Evolutionary conservation across 139 green algal species (phyloP), one percentile per base, ranked within the genome.

Genomic region (Desmodesmus armatus): DNA sequence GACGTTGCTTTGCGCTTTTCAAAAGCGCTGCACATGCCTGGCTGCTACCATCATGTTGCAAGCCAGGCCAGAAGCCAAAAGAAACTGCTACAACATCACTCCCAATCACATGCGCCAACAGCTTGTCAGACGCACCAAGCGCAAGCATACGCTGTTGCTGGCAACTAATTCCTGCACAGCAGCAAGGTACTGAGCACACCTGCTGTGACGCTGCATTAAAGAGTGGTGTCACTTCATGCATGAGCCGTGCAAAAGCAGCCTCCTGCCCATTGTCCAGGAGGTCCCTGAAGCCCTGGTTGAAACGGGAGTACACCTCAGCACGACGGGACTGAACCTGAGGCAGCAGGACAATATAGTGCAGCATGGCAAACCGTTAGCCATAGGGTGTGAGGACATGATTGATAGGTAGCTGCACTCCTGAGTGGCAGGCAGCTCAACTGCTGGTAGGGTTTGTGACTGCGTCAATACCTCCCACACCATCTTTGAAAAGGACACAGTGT

Each of bases 131-230:
- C 60, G 19, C 7, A 27, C 17, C 3, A 67, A 13, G 27, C 2
- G 60, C 25, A 33, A n/a, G 3, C 7, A 3, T 35, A 39, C 1
- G 13, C 25, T 67, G 21, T 67, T 7, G 7, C 35, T 11, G 33
- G 60, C 7, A 55, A 13, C 47, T 7, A 55, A 13, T 55, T 55
- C 47, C 47, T 55, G 7, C 47, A 55, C 9, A 7, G 9, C 47
- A 55, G 13, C 47, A 55, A 69, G 4, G 5, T 35, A 17, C 60
- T 4, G 21, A 40, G 3, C 49, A n/a, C 55, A 87, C 87, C 39
- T 72, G 76, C 77, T 40, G n/a, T 37, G 82, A 89, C 23, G 75
- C 65, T 53, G 78, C 66, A 40, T 74, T 44, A 53, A 90, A 90
- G 33, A 69, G 31, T 15, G 37, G 39, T 31, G 87, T 90, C 4